Conservation (phyloP, 345 rosid species). For the Cardamine occulta region DNA sequence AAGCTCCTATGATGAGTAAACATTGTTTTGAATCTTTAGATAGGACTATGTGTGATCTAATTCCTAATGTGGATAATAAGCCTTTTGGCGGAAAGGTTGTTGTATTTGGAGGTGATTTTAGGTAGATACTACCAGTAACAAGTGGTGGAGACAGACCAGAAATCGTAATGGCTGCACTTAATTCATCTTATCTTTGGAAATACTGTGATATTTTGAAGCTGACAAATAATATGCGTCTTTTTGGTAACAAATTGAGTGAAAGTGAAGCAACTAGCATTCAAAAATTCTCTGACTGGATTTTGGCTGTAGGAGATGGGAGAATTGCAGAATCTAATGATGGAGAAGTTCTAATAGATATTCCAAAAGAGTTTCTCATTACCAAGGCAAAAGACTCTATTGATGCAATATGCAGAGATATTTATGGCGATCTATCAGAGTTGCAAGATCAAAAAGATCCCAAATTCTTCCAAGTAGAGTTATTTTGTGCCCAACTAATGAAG, state of each 20-base stretch:
- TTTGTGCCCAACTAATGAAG: background rate
- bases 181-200: background rate
- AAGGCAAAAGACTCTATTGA: background rate
- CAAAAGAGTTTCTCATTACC: background rate
- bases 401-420: background rate
- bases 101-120: background rate
- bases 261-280: fast-evolving
- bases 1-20: too few species aligned
- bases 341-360: background rate
- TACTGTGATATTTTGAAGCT: background rate
- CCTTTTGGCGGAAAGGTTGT: background rate
- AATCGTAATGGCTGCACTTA: background rate
- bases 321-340: background rate
- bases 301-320: background rate
- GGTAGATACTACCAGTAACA: background rate
- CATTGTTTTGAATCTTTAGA: too few species aligned
- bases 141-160: background rate
- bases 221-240: background rate
- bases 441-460: fast-evolving
- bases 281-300: background rate
- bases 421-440: background rate
- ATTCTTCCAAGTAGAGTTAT: background rate
- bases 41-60: background rate
- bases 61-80: background rate
- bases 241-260: background rate